Evolutionary conservation across 148 eudicot species (phyloP), one percentile per base, ranked within the genome.

Genomic region (Chenopodium album): DNA sequence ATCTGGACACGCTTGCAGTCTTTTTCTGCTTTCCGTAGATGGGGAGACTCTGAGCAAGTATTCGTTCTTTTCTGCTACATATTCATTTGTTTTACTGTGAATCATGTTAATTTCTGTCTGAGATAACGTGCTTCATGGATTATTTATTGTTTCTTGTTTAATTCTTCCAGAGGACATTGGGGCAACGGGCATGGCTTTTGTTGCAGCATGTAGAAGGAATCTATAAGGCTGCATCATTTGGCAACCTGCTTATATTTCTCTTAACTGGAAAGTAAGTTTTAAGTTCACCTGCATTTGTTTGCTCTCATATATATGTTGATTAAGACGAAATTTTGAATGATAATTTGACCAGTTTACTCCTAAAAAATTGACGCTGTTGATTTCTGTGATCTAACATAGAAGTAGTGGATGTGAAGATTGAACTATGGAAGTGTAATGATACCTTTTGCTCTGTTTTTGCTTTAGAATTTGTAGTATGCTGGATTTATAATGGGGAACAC

Each of bases 1-100:
- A 82, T 93, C 73, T 95, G 96, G 98, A 84, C 97, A 69, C 97
- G 97, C 13, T 78, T 95, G 79, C 97, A 95, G 69, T 93, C 98
- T 13, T 92, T 95, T 88, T 95, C 99, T 82, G 94, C 98, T 85
- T 95, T 95, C 71, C 94, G 98, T 54, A 90, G 97, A 87, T 95
- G 98, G 98, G 94, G 97, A 63, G 91, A 91, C 90, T 91, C 99
- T 50, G 99, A 95, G 76, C 98, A 90, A 94, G 98, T 94, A 84
- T 78, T 67, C 34, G 81, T 59, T 56, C 34, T 78, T 77, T 68
- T 68, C 28, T 72, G 32, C 60, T 26, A 3, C 75, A 54, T 73
- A 9, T 81, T 52, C 13, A 76, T 76, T 60, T 32, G 68, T 31
- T 56, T 41, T 9, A 64, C 46, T 78, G 46, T 78, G 59, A 22